Percentiles rank a stretch among this genome's conserved stretches.
Conservation (phyloP, 1,284 basidiomycete genomes). For the Inonotus hispidus region DNA sequence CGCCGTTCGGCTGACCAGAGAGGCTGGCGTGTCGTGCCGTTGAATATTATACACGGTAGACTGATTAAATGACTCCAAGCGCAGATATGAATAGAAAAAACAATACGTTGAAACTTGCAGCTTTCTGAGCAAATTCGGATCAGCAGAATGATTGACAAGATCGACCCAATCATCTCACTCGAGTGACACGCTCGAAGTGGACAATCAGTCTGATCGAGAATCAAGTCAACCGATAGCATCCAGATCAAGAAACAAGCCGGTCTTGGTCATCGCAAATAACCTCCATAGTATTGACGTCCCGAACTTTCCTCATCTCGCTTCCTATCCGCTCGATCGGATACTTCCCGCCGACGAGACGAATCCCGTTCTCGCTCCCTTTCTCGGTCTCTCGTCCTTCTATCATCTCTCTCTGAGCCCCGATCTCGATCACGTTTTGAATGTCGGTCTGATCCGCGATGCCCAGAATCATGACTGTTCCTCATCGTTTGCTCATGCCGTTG, state of each 20-base stretch:
- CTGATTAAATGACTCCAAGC: too few relatives aligned
- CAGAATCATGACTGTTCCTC: constrained; percentile 5
- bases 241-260: neutral
- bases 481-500: constrained; percentile 2
- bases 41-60: too few relatives aligned
- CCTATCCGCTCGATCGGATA: neutral
- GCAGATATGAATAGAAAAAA: too few relatives aligned
- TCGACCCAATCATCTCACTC: too few relatives aligned
- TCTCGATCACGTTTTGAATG: constrained; percentile 14
- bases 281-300: constrained; percentile 14
- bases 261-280: constrained; percentile 9
- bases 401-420: constrained; percentile 19
- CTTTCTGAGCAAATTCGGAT: too few relatives aligned
- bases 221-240: neutral
- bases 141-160: too few relatives aligned
- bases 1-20: too few relatives aligned
- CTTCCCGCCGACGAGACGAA: neutral
- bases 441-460: constrained; percentile 14
- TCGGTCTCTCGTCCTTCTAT: constrained; percentile 22
- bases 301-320: constrained; percentile 3
- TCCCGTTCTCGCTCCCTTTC: constrained; percentile 21
- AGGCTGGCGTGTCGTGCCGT: too few relatives aligned
- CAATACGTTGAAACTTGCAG: too few relatives aligned
- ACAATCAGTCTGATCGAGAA: neutral
- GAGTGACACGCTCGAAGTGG: neutral